These are phyloP conservation scores for Prunus salicina DNA, from an alignment of 306 rosid genomes.

Conservation along the genomic window DNA sequence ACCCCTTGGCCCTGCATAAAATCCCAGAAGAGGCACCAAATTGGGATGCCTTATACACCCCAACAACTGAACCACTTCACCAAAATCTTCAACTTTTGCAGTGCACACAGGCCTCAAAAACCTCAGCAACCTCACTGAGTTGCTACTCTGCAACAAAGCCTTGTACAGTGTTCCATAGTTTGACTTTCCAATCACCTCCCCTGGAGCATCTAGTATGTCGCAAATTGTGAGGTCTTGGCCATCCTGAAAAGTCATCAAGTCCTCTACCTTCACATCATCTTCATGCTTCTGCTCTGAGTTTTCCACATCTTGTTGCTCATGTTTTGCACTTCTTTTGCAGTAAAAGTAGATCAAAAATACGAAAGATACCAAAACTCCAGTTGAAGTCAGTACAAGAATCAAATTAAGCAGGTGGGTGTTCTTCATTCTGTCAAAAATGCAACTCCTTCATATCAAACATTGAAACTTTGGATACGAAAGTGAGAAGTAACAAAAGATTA, in stretches of 20 bases:
- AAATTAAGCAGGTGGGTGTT: slow-evolving; percentile 46
- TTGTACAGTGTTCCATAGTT: slow-evolving; percentile 80
- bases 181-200: slow-evolving; percentile 95
- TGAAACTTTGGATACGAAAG: slow-evolving; percentile 15
- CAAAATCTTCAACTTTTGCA: slow-evolving; percentile 55
- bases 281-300: slow-evolving; percentile 38
- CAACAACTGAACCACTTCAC: slow-evolving; percentile 51
- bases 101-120: slow-evolving; percentile 84
- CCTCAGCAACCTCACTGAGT: slow-evolving; percentile 68
- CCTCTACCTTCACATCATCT: slow-evolving; percentile 47
- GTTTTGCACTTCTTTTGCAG: slow-evolving; percentile 29
- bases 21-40: slow-evolving; percentile 88
- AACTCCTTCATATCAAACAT: slow-evolving; percentile 8
- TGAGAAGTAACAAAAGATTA: slow-evolving; percentile 2
- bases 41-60: slow-evolving; percentile 72
- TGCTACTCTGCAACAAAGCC: slow-evolving; percentile 72
- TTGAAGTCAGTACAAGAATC: slow-evolving; percentile 38
- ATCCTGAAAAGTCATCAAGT: slow-evolving; percentile 59
- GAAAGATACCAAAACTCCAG: slow-evolving; percentile 37
- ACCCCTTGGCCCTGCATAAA: slow-evolving; percentile 88
- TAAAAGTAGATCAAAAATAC: slow-evolving; percentile 37
- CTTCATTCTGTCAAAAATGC: slow-evolving; percentile 29
- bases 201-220: slow-evolving; percentile 94
- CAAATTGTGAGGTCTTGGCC: slow-evolving; percentile 70
- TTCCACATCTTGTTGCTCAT: slow-evolving; percentile 56